Conservation (phyloP, 495 filamentous ascomycete species). For the Parmelia sp. region DNA sequence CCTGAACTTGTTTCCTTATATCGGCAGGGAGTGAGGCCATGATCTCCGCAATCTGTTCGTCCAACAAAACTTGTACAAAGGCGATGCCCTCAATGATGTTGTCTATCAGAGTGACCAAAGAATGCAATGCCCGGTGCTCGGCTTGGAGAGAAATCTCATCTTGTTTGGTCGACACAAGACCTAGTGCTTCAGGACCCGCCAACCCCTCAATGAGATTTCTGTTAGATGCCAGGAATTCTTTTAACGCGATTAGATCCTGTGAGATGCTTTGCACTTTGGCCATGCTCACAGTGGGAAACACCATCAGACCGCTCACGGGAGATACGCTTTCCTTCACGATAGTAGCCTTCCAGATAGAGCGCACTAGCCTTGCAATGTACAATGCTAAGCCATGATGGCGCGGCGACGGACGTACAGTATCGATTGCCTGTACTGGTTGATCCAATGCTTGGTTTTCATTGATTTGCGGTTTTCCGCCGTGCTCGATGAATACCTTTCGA, state of each 20-base stretch:
- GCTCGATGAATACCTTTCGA: slow-evolving; percentile 79
- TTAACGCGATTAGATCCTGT: slow-evolving; percentile 67
- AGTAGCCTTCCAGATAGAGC: slow-evolving; percentile 74
- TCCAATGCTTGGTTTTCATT: slow-evolving; percentile 67
- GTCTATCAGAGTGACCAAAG: slow-evolving; percentile 70
- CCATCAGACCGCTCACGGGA: slow-evolving; percentile 49
- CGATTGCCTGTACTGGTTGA: slow-evolving; percentile 53
- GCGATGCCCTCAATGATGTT: slow-evolving; percentile 93
- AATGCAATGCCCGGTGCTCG: slow-evolving; percentile 87
- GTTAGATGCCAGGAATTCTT: slow-evolving; percentile 76
- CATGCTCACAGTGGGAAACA: slow-evolving; percentile 48
- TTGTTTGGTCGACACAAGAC: slow-evolving; percentile 64
- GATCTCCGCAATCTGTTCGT: slow-evolving; percentile 86
- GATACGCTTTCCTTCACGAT: slow-evolving; percentile 50
- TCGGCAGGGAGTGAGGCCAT: slow-evolving; percentile 66
- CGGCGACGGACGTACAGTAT: slow-evolving; percentile 78
- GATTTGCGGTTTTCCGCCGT: slow-evolving; percentile 72
- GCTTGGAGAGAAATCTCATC: slow-evolving; percentile 86
- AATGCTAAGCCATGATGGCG: slow-evolving; percentile 80
- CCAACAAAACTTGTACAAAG: slow-evolving; percentile 87
- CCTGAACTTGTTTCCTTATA: slow-evolving; percentile 58
- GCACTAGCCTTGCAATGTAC: slow-evolving; percentile 77
- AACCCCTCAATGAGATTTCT: slow-evolving; percentile 87
- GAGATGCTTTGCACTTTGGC: slow-evolving; percentile 69
- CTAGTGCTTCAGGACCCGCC: slow-evolving; percentile 73